Evolutionary conservation across 2,329 filamentous ascomycete genomes (phyloP).

Genomic region (Colletotrichum tanaceti): DNA sequence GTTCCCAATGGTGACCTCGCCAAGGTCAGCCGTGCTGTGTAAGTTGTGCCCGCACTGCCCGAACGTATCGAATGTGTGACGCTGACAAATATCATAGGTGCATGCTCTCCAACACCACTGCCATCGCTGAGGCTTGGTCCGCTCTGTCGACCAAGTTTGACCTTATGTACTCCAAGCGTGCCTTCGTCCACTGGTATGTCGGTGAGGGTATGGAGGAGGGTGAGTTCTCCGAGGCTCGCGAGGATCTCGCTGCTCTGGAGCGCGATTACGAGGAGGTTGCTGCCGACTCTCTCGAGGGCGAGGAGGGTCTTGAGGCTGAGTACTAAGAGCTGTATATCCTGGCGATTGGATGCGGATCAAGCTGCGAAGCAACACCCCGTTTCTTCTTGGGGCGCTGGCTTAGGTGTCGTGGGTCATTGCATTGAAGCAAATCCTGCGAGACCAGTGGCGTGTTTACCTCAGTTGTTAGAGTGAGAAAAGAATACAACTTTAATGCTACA

Average conservation of each 20-base stretch:
- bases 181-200: conserved; percentile 99
- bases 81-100: conserved; percentile 65
- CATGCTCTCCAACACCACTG: conserved; percentile 99
- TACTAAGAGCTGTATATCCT: conserved; percentile 70
- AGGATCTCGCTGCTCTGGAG: conserved; percentile 97
- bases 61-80: neutral
- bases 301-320: conserved; percentile 87
- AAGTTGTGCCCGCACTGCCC: conserved; percentile 60
- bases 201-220: conserved; percentile 99
- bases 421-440: conserved; percentile 19
- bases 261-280: conserved; percentile 99
- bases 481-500: conserved; percentile 40
- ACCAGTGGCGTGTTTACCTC: conserved; percentile 38
- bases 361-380: conserved; percentile 25
- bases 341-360: conserved; percentile 37
- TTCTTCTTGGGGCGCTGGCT: conserved; percentile 25
- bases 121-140: conserved; percentile 98
- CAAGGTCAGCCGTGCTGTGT: conserved; percentile 98
- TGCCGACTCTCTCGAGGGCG: conserved; percentile 89
- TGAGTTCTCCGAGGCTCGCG: conserved; percentile 98
- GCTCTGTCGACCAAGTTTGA: conserved; percentile 98
- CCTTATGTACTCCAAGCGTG: conserved; percentile 99
- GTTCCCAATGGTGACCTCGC: conserved; percentile 97
- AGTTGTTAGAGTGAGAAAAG: conserved; percentile 40
- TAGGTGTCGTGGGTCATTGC: conserved; percentile 23